Evolutionary conservation across 148 eudicot species (phyloP).

Genomic region (Rhododendron ovatum): DNA sequence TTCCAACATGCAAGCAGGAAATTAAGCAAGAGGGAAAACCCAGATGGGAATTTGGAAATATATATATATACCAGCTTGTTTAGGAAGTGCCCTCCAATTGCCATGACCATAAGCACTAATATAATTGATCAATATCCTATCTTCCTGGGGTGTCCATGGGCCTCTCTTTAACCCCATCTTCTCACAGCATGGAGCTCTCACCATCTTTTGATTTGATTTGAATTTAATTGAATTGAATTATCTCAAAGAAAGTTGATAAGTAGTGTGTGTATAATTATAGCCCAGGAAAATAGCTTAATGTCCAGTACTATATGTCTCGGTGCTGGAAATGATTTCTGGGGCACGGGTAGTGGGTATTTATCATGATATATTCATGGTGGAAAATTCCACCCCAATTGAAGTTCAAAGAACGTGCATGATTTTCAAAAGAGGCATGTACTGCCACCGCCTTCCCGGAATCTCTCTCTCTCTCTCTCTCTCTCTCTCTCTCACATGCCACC

Average conservation of each 20-base stretch:
- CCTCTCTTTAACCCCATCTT: constrained; percentile 44
- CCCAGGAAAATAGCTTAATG: no score
- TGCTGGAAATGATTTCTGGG: background rate
- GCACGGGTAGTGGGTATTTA: background rate
- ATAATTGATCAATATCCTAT: constrained; percentile 22
- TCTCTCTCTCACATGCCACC: no score
- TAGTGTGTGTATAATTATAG: background rate
- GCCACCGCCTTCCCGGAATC: background rate
- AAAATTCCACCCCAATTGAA: background rate
- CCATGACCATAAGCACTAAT: constrained; percentile 23
- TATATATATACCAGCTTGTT: constrained; percentile 21
- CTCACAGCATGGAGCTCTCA: constrained; percentile 43
- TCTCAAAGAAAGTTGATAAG: background rate
- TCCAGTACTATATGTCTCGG: background rate
- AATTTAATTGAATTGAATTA: no score
- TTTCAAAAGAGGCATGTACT: background rate
- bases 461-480: background rate
- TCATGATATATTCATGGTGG: background rate
- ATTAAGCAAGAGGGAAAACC: no score
- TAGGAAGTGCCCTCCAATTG: constrained; percentile 43
- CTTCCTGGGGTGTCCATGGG: constrained; percentile 43
- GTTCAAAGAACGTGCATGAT: background rate
- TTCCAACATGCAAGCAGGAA: no score
- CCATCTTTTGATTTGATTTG: constrained; percentile 20
- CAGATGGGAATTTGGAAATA: background rate